Evolutionary conservation across 192 early-diverging fungal genomes (phyloP), one percentile per base, ranked within the genome.

Genomic region (Diversispora epigaea): DNA sequence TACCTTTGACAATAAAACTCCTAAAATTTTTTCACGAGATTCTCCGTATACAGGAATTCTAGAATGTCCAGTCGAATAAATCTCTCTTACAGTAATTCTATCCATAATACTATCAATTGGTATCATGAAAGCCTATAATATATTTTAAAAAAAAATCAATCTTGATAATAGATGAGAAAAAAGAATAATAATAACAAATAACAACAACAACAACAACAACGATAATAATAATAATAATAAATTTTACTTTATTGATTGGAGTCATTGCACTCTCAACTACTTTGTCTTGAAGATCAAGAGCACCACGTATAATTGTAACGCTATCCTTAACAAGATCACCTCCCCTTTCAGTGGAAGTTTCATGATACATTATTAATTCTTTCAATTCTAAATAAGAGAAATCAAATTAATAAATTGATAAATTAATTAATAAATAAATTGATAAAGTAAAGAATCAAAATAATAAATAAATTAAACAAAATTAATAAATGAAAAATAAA

Each of bases 291-390:
- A 93, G 77, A 57, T 89, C 90, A 43, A 93, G 69, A 32, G 87
- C 89, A 32, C 87, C 90, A 8, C 86, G 80, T 45, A 93, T 83
- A 55, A 93, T 89, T 8, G 88, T 91, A 0, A 91, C 87, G 22
- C 89, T 90, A 77, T 93, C 90, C 3, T 70, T 74, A 0, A 86
- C 82, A 60, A 93, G 68, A 64, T 86, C 85, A 10, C 90, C 90
- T n/a, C 87, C 85, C 25, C 57, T 67, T 54, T 62, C 40, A 47
- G 87, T 85, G 6, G 85, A 84, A 0, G 79, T 58, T 62, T 86
- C 89, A 71, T 88, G 88, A 15, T 90, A 79, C 41, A 81, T 81
- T 4, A 91, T 88, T 3, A 91, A 80, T 77, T 89, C 90, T 71
- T 86, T 89, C 0, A 91, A 79, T 77, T 91, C 88, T 32, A 60